A percentile compares a stretch with the other conserved stretches of the same genome.
Conservation (phyloP, 2,329 filamentous ascomycete species). For the Cordyceps cicadae region DNA sequence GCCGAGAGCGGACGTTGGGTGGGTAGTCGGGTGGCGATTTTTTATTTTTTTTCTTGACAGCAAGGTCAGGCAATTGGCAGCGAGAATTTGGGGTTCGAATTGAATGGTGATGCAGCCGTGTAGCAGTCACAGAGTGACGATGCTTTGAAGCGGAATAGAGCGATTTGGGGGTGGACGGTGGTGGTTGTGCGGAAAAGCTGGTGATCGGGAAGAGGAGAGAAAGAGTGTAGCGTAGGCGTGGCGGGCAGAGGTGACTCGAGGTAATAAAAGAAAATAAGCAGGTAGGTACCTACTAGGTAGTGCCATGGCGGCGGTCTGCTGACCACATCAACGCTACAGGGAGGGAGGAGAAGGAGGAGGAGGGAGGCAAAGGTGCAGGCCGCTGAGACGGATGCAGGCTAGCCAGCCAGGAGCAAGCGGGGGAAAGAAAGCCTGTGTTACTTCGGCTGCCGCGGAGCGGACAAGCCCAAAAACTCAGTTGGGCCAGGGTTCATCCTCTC, state of each 20-base stretch:
- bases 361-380: background rate
- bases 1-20: background rate
- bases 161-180: background rate
- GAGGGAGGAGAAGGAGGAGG: background rate
- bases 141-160: conserved; percentile 1
- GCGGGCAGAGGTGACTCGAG: too few species aligned
- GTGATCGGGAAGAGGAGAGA: background rate
- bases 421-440: background rate
- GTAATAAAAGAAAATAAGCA: too few species aligned
- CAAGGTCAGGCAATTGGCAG: background rate
- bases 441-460: conserved; percentile 7
- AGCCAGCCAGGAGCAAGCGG: background rate
- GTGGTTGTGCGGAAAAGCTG: background rate
- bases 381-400: background rate
- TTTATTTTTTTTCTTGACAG: background rate
- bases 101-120: background rate
- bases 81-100: background rate
- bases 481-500: background rate
- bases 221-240: background rate
- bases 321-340: background rate
- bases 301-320: conserved; percentile 4
- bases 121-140: conserved; percentile 9
- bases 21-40: conserved; percentile 2
- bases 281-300: too few species aligned
- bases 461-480: background rate